Evolutionary conservation across 2,329 filamentous ascomycete genomes (phyloP).

Genomic region (Plenodomus biglobosus): DNA sequence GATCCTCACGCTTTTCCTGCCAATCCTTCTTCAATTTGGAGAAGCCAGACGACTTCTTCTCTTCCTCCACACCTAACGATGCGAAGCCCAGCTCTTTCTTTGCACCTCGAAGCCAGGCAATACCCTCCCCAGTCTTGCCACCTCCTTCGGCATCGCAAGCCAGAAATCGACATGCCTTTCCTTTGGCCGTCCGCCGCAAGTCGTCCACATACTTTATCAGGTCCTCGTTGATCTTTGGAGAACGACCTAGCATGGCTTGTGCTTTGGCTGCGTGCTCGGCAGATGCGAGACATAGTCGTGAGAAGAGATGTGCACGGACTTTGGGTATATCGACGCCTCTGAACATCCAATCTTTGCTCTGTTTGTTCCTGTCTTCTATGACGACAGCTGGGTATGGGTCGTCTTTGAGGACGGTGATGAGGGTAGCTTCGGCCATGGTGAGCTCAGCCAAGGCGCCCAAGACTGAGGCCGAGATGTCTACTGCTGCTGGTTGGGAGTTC

Average conservation of each 20-base stretch:
- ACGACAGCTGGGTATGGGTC: slow-evolving; percentile 87
- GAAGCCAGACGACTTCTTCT: slow-evolving; percentile 58
- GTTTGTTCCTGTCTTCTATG: slow-evolving; percentile 76
- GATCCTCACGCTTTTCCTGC: slow-evolving; percentile 76
- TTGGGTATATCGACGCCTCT: slow-evolving; percentile 84
- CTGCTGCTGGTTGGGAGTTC: slow-evolving; percentile 36
- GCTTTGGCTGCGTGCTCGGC: slow-evolving; percentile 84
- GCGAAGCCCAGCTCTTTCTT: slow-evolving; percentile 70
- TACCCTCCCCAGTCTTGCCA: slow-evolving; percentile 77
- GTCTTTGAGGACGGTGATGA: slow-evolving; percentile 88
- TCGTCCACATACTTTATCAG: slow-evolving; percentile 75
- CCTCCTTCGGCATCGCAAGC: slow-evolving; percentile 84
- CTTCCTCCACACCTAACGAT: slow-evolving; percentile 43
- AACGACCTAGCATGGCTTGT: slow-evolving; percentile 51
- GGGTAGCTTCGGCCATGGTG: slow-evolving; percentile 81
- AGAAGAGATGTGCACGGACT: slow-evolving; percentile 84
- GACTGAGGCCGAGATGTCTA: slow-evolving; percentile 49
- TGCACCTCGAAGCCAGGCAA: slow-evolving; percentile 83
- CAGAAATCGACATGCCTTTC: slow-evolving; percentile 86
- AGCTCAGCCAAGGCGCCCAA: slow-evolving; percentile 57
- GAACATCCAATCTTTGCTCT: slow-evolving; percentile 96
- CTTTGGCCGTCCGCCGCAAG: slow-evolving; percentile 71
- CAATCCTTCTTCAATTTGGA: slow-evolving; percentile 71
- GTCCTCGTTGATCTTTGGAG: slow-evolving; percentile 60
- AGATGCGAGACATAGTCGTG: slow-evolving; percentile 81